Evolutionary conservation across 106 monocot species (phyloP).

Genomic region (Agapanthus africanus): DNA sequence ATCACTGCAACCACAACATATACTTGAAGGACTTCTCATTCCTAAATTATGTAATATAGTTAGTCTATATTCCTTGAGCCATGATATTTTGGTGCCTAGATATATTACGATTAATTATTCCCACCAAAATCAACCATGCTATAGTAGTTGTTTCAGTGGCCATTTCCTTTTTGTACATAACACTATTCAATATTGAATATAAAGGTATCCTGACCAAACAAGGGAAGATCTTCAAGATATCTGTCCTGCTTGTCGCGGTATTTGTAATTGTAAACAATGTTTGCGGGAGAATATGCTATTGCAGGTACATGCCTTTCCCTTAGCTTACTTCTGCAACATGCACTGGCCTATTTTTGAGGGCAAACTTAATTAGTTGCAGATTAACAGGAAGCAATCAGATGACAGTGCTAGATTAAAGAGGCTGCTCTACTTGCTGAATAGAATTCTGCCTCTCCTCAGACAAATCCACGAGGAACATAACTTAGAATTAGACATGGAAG

Average conservation of each 20-base stretch:
- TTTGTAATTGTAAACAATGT: slow-evolving; percentile 10
- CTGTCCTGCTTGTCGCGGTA: slow-evolving; percentile 12
- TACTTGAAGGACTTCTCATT: not conserved
- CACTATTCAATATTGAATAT: not conserved
- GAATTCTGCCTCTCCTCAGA: slow-evolving; percentile 1
- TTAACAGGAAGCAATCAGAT: slow-evolving; percentile 2
- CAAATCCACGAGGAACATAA: slow-evolving; percentile 9
- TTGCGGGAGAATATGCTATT: slow-evolving; percentile 3
- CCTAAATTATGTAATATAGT: no score
- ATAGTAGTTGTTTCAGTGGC: no score
- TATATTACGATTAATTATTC: no score
- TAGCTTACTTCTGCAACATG: not conserved
- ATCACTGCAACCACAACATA: not conserved
- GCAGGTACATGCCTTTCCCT: not conserved
- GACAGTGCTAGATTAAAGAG: not conserved
- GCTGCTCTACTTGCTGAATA: slow-evolving; percentile 16
- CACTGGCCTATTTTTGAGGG: not conserved
- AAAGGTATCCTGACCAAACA: slow-evolving; percentile 1
- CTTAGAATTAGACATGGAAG: slow-evolving; percentile 10
- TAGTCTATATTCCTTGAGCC: no score
- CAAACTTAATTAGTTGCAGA: not conserved
- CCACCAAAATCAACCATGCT: no score
- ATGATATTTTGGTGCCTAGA: no score
- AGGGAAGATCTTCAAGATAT: slow-evolving; percentile 11
- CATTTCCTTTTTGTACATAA: no score